These are phyloP conservation scores for Talaromyces sp. DNA, from an alignment of 2,329 filamentous ascomycete genomes.

Conservation along the genomic window DNA sequence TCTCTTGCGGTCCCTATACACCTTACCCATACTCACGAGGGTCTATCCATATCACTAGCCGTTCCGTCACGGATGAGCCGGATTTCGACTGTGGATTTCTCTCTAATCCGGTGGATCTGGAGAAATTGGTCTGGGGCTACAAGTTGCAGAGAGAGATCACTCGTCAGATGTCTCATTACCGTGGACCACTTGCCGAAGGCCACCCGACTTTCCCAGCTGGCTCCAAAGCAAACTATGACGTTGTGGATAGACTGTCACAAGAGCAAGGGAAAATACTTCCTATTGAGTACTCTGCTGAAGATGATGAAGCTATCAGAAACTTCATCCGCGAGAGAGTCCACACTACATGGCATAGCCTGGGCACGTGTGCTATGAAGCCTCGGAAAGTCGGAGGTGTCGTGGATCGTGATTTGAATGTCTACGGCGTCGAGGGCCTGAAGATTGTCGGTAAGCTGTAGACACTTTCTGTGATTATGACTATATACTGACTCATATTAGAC, in stretches of 20 bases:
- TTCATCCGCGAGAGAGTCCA: constrained; percentile 38
- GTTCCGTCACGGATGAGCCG: constrained; percentile 38
- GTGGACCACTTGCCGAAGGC: constrained; percentile 36
- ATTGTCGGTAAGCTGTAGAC: constrained; percentile 16
- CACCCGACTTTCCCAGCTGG: constrained; percentile 39
- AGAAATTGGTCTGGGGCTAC: constrained; percentile 61
- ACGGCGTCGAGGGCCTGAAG: constrained; percentile 13
- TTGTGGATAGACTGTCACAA: constrained; percentile 22
- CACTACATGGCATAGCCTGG: constrained; percentile 46
- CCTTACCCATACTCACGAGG: constrained; percentile 61
- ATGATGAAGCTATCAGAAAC: constrained; percentile 48
- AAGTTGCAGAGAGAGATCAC: constrained; percentile 62
- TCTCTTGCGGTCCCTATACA: constrained; percentile 53
- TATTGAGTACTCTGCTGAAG: constrained; percentile 49
- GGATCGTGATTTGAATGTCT: constrained; percentile 20
- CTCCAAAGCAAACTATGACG: constrained; percentile 44
- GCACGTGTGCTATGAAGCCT: constrained; percentile 23
- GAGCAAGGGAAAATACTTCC: constrained; percentile 31
- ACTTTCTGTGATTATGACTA: no score
- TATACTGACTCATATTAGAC: constrained; percentile 22
- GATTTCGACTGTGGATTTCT: constrained; percentile 60
- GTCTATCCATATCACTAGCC: constrained; percentile 55
- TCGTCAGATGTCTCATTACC: constrained; percentile 53
- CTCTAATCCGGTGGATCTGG: constrained; percentile 52
- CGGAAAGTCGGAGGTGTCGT: constrained; percentile 19